A percentile compares a stretch with the other conserved stretches of the same genome.
Conservation (phyloP, 768 basidiomycete genomes). For the Lactarius psammicola region DNA sequence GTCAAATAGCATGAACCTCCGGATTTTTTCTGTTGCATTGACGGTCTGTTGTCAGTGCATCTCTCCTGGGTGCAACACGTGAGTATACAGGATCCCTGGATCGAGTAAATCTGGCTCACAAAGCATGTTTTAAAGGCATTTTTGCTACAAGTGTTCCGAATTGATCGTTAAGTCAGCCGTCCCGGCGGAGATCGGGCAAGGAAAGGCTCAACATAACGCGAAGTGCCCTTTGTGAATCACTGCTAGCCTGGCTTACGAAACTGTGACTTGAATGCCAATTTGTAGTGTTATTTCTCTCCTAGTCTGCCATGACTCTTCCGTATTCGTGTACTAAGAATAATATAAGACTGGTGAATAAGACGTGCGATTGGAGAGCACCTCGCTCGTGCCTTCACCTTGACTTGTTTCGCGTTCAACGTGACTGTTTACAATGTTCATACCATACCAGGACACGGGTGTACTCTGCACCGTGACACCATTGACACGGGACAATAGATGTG, state of each 20-base stretch:
- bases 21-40: background rate
- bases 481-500: background rate
- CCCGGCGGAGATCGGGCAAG: background rate
- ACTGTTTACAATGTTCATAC: too few species aligned
- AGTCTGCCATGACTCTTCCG: background rate
- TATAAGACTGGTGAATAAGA: background rate
- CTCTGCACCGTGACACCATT: too few species aligned
- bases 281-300: background rate
- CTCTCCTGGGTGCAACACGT: constrained; percentile 55
- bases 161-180: constrained; percentile 17
- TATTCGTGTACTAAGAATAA: background rate
- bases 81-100: constrained; percentile 6
- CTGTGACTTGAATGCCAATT: background rate
- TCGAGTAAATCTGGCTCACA: background rate
- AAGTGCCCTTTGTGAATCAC: background rate
- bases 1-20: constrained; percentile 27
- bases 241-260: background rate
- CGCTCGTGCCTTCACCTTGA: too few species aligned
- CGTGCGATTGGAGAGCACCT: too few species aligned
- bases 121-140: constrained; percentile 37
- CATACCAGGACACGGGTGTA: too few species aligned
- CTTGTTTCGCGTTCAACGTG: too few species aligned
- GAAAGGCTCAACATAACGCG: constrained; percentile 11
- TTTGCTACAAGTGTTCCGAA: constrained; percentile 51
- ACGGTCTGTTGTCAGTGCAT: constrained; percentile 43